Percentiles rank a stretch among this genome's conserved stretches.
phyloP scores from a whole-genome alignment of 1,284 basidiomycete species.

The Pseudozyma sp. region DNA sequence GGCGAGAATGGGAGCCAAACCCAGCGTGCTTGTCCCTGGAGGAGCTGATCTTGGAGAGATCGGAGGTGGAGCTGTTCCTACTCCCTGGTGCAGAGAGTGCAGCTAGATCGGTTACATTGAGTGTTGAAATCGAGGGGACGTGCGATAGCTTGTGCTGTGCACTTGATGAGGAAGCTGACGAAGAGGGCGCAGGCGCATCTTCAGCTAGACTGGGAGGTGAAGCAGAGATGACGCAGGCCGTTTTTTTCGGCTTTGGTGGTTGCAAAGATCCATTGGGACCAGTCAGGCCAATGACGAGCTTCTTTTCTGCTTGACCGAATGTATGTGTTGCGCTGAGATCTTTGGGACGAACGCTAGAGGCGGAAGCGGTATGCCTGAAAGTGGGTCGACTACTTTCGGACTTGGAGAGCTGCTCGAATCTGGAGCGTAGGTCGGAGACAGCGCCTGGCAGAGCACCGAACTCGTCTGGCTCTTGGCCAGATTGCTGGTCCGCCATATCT shows the following conservation, averaged over 20 bases:
- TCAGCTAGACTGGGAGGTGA: constrained; percentile 15
- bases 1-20: constrained; percentile 8
- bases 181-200: constrained; percentile 6
- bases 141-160: constrained; percentile 2
- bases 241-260: constrained; percentile 19
- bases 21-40: constrained; percentile 14
- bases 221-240: background rate
- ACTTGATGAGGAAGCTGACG: background rate
- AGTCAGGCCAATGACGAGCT: constrained; percentile 21
- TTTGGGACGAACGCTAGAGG: constrained; percentile 12
- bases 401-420: constrained; percentile 54
- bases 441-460: constrained; percentile 44
- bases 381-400: constrained; percentile 40
- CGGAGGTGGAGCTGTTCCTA: constrained; percentile 25
- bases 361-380: constrained; percentile 6
- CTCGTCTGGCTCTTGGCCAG: constrained; percentile 42
- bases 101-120: constrained; percentile 24
- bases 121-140: constrained; percentile 5
- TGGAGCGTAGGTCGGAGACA: constrained; percentile 44
- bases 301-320: constrained; percentile 42
- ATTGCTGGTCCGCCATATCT: constrained; percentile 29
- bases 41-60: constrained; percentile 7
- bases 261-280: background rate
- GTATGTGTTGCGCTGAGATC: constrained; percentile 38
- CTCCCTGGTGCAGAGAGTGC: constrained; percentile 16